A percentile compares a stretch with the other conserved stretches of the same genome.
Evolutionary conservation across 2,329 filamentous ascomycete genomes (phyloP).

Genomic region (Septoria petroselini): DNA sequence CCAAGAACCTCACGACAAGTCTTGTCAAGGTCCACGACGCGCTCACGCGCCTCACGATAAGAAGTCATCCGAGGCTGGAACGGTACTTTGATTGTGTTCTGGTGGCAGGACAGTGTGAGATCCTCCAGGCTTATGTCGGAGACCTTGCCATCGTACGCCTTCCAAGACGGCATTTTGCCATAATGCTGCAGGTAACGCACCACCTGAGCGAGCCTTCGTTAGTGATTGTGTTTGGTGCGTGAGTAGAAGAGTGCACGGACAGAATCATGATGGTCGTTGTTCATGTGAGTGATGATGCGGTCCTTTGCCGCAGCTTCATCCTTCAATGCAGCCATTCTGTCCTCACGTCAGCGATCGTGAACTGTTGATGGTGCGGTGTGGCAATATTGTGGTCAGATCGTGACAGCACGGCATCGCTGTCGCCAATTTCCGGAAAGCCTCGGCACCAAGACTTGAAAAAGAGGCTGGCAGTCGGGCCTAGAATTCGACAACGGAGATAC

Average conservation of each 20-base stretch:
- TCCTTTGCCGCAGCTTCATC: conserved; percentile 45
- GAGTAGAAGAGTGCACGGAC: conserved; percentile 34
- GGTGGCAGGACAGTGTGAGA: conserved; percentile 59
- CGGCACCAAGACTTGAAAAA: too few species aligned
- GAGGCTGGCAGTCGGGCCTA: too few species aligned
- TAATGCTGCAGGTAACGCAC: conserved; percentile 74
- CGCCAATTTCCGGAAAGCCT: too few species aligned
- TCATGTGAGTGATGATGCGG: conserved; percentile 80
- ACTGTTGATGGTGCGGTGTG: neutral
- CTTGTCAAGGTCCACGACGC: conserved; percentile 70
- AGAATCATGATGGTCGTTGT: conserved; percentile 72
- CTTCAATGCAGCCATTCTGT: conserved; percentile 22
- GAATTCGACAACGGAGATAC: too few species aligned
- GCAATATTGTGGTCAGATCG: too few species aligned
- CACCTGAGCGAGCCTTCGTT: conserved; percentile 48
- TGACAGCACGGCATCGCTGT: too few species aligned
- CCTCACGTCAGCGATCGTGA: neutral
- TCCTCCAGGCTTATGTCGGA: conserved; percentile 61
- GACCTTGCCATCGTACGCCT: conserved; percentile 59
- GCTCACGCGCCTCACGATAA: conserved; percentile 64
- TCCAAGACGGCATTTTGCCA: conserved; percentile 54
- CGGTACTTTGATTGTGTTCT: conserved; percentile 54
- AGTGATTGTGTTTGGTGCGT: neutral
- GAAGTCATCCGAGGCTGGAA: conserved; percentile 68
- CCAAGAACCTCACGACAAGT: conserved; percentile 59